These are phyloP conservation scores for Sideroxylon spinosum DNA, from an alignment of 179 eudicot genomes.

Conservation along the genomic window DNA sequence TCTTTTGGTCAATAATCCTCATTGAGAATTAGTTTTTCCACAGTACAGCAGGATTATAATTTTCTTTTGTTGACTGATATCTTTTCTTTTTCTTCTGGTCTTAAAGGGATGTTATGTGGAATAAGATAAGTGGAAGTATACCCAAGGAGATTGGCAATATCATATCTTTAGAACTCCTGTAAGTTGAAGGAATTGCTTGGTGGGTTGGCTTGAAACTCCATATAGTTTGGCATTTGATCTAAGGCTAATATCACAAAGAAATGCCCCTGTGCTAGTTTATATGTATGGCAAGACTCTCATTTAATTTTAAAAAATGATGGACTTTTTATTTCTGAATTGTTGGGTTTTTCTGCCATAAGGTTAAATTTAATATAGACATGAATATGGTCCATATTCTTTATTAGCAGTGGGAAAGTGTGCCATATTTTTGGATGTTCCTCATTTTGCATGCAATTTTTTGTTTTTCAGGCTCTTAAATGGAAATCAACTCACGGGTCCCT, in stretches of 20 bases:
- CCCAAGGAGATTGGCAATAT: slow-evolving; percentile 85
- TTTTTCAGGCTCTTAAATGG: slow-evolving; percentile 85
- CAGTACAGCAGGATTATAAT: neutral
- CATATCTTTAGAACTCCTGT: slow-evolving; percentile 59
- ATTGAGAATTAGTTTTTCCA: neutral
- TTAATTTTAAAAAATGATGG: no score
- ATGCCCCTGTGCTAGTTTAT: no score
- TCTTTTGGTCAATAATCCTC: neutral
- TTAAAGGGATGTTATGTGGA: slow-evolving; percentile 89
- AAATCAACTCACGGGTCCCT: slow-evolving; percentile 71
- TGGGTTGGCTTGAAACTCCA: neutral
- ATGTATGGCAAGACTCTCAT: neutral
- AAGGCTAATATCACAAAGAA: neutral
- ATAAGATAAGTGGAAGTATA: slow-evolving; percentile 66
- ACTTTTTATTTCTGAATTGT: neutral
- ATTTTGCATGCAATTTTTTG: slow-evolving; percentile 7
- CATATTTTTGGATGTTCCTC: slow-evolving; percentile 12
- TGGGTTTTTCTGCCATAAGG: no score
- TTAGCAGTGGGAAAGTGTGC: no score
- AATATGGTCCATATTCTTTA: neutral
- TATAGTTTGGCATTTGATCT: neutral
- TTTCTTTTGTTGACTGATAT: neutral
- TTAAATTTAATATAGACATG: neutral
- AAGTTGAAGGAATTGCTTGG: slow-evolving; percentile 28
- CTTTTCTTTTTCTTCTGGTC: slow-evolving; percentile 15